These are phyloP conservation scores for Oryza glaberrima DNA, from an alignment of 176 grass and related monocot genomes.

Conservation along the genomic window DNA sequence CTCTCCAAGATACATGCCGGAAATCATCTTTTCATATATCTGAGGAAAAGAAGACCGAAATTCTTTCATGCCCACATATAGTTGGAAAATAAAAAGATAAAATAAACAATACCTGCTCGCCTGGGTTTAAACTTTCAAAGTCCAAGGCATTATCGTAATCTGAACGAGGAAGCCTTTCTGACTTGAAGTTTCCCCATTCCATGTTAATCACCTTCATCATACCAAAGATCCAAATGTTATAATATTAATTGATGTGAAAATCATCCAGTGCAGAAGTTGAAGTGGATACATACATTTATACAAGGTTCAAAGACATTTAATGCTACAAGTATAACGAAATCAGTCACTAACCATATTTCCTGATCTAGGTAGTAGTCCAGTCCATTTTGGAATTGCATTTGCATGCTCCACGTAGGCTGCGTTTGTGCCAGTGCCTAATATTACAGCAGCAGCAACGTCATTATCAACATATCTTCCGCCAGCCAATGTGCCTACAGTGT, in stretches of 20 bases:
- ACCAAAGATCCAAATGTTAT: conserved; percentile 17
- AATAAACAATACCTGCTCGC: conserved; percentile 67
- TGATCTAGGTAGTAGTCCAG: conserved; percentile 66
- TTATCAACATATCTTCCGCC: conserved; percentile 80
- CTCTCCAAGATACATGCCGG: conserved; percentile 99
- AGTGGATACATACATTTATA: conserved; percentile 1
- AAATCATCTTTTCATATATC: conserved; percentile 99
- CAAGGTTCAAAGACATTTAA: conserved; percentile 23
- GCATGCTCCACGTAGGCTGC: conserved; percentile 87
- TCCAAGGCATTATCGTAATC: conserved; percentile 73
- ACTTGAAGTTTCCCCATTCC: conserved; percentile 94
- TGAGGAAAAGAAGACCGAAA: conserved; percentile 40
- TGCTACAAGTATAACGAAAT: conserved; percentile 26
- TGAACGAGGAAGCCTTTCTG: conserved; percentile 68
- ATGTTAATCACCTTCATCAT: conserved; percentile 85
- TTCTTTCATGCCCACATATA: conserved; percentile 7
- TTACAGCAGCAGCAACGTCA: conserved; percentile 76
- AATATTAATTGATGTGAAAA: conserved; percentile 29
- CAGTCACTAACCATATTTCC: conserved; percentile 71
- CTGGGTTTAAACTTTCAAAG: conserved; percentile 87
- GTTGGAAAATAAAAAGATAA: conserved; percentile 26
- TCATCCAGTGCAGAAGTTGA: conserved; percentile 22
- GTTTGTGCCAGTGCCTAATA: conserved; percentile 95
- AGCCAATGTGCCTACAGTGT: conserved; percentile 88
- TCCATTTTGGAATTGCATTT: conserved; percentile 85